These are phyloP conservation scores for Sporothrix protearum DNA, from an alignment of 2,329 filamentous ascomycete genomes.

Conservation along the genomic window DNA sequence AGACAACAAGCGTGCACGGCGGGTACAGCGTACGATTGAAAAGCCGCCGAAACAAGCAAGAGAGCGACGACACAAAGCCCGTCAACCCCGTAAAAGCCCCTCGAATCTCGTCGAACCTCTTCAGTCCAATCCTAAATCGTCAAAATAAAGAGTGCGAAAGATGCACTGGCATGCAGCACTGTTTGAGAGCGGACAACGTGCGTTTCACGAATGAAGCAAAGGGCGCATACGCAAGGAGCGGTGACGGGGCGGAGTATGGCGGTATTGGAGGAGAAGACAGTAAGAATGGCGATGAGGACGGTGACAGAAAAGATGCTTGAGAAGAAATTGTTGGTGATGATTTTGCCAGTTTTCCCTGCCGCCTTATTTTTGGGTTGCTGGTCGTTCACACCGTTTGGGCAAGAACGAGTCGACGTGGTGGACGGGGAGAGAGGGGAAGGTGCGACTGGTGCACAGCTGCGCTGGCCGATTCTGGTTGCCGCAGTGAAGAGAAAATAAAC, in stretches of 20 bases:
- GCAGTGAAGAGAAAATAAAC: constrained; percentile 20
- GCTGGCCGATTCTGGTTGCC: constrained; percentile 14
- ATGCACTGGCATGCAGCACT: constrained; percentile 14
- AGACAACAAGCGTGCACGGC: constrained; percentile 1
- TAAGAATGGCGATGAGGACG: background rate
- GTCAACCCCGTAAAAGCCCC: background rate
- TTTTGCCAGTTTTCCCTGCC: background rate
- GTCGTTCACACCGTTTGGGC: background rate
- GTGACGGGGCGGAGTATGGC: background rate
- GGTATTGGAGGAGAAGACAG: background rate
- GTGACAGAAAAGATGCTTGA: background rate
- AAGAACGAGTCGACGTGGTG: background rate
- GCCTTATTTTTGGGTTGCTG: background rate
- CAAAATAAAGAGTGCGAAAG: background rate
- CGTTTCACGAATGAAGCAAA: constrained; percentile 5
- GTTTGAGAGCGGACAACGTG: constrained; percentile 9
- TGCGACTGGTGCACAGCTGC: background rate
- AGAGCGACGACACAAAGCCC: background rate
- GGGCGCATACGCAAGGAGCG: background rate
- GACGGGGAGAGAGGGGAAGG: constrained; percentile 12
- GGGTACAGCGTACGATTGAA: background rate
- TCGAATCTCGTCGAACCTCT: background rate
- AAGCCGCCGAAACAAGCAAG: constrained; percentile 3
- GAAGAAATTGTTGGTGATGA: background rate
- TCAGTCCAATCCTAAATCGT: background rate